Base-by-base conservation (phyloP, 495 filamentous ascomycete species). In the Aspergillus steynii region DNA sequence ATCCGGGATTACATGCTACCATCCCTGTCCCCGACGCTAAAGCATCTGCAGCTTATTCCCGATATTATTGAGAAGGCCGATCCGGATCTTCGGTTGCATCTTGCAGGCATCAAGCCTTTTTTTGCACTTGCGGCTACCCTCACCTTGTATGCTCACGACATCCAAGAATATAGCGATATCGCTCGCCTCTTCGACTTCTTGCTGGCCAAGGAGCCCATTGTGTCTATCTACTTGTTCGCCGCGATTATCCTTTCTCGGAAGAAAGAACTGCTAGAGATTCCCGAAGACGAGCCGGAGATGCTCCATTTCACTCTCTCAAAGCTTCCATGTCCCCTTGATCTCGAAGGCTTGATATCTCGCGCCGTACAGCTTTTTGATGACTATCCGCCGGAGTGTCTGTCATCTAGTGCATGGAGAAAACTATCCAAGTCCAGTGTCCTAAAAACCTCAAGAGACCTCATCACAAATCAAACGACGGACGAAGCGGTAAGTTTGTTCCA, bases 1-100 rank as follows among this genome's bases (percentile, higher is more conserved):
- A 97, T 98, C 69, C 86, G 95, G 53, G 95, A 99, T 75, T 99
- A 96, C 70, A 97, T 99, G 96, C 87, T 98, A 1, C 93, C 94
- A 6, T 88, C 88, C 10, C 83, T 99, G n/a, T 76, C 84, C 26
- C 89, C 93, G 8, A 88, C 94, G 14, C 72, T 96, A 53, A 82
- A 85, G 47, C 95, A 98, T 71, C 85, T 98, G 1, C 84, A 86
- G 15, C 84, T 99, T 1, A 86, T 99, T 60, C 93, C 91, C 7
- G 82, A 89, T 61, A 90, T 99, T 50, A 79, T 99, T 5, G 72
- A 83, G 57, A 80, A 81, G 7, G 85, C 83, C 14, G 90, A 97
- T 68, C 82, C 85, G 1, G 75, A 75, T 32, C 78, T 98, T 25
- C 85, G 80, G 68, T 79, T 65, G 2, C 96, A 96, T 74, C 81